A percentile compares a stretch with the other conserved stretches of the same genome.
These are phyloP conservation scores for Hura crepitans DNA, from an alignment of 441 rosid genomes.

Conservation along the genomic window DNA sequence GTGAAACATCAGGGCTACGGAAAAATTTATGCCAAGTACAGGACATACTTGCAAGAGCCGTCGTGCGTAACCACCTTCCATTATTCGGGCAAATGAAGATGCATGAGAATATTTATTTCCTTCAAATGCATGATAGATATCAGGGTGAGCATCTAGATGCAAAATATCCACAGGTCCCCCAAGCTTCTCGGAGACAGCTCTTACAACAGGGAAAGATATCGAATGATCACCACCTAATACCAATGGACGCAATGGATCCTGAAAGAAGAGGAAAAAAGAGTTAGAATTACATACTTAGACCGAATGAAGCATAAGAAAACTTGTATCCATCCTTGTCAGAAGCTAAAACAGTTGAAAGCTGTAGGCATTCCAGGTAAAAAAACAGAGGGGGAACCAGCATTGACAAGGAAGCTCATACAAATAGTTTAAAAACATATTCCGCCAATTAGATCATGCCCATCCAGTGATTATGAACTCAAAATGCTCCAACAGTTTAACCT, in stretches of 20 bases:
- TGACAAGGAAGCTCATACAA: neutral
- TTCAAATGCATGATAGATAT: conserved; percentile 80
- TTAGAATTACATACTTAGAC: neutral
- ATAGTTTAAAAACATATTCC: neutral
- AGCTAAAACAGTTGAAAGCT: neutral
- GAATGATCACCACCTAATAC: conserved; percentile 99
- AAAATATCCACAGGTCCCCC: conserved; percentile 95
- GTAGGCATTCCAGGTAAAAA: neutral
- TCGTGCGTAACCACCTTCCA: conserved; percentile 96
- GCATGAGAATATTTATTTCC: conserved; percentile 96
- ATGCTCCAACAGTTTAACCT: neutral
- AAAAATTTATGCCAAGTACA: neutral
- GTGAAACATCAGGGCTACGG: neutral
- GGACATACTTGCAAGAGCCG: conserved; percentile 76
- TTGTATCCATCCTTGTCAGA: neutral
- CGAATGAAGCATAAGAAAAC: neutral
- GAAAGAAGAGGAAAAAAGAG: conserved; percentile 17
- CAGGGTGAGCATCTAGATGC: conserved; percentile 98
- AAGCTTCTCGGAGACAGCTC: conserved; percentile 94
- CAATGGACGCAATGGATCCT: conserved; percentile 85
- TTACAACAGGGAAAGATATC: conserved; percentile 81
- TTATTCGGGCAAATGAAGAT: conserved; percentile 94
- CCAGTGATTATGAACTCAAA: neutral
- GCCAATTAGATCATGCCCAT: neutral
- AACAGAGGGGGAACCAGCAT: neutral